phyloP scores from a whole-genome alignment of 2,329 filamentous ascomycete species.

The Penicillium janthinellum region DNA sequence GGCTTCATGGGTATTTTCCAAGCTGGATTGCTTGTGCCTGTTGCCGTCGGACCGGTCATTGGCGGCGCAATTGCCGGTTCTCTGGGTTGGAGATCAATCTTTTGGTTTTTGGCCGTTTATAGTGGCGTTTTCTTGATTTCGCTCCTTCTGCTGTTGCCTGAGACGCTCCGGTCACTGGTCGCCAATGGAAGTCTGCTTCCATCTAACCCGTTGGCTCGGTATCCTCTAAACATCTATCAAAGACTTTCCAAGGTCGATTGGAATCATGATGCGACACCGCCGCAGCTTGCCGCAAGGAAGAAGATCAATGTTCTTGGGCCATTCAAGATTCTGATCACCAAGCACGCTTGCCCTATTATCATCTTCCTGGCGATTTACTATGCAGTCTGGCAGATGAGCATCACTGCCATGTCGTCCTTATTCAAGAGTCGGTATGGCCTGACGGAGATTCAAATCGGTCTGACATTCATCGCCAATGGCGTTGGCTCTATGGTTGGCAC shows the following conservation, averaged over 20 bases:
- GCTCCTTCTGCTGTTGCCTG: constrained; percentile 40
- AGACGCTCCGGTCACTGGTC: constrained; percentile 43
- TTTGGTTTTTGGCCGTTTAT: constrained; percentile 49
- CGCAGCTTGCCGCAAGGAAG: constrained; percentile 31
- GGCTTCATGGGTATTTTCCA: constrained; percentile 47
- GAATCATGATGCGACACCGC: constrained; percentile 4
- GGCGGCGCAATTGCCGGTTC: constrained; percentile 42
- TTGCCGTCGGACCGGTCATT: constrained; percentile 47
- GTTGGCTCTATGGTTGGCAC: constrained; percentile 58
- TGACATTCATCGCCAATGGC: constrained; percentile 59
- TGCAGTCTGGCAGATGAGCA: constrained; percentile 59
- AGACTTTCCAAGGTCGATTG: constrained; percentile 10
- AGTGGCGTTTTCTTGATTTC: constrained; percentile 36
- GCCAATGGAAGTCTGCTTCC: constrained; percentile 34
- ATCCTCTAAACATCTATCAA: constrained; percentile 21
- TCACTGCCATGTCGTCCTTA: constrained; percentile 55
- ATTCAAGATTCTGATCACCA: constrained; percentile 51
- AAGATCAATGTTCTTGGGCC: constrained; percentile 50
- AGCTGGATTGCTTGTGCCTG: constrained; percentile 38
- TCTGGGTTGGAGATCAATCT: constrained; percentile 47
- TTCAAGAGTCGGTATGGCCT: constrained; percentile 50
- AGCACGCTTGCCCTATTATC: constrained; percentile 49
- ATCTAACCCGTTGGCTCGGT: constrained; percentile 21
- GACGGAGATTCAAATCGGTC: constrained; percentile 49
- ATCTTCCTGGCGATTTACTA: constrained; percentile 55